These are phyloP conservation scores for Coemansia sp. DNA, from an alignment of 192 early-diverging fungal genomes.

Conservation along the genomic window DNA sequence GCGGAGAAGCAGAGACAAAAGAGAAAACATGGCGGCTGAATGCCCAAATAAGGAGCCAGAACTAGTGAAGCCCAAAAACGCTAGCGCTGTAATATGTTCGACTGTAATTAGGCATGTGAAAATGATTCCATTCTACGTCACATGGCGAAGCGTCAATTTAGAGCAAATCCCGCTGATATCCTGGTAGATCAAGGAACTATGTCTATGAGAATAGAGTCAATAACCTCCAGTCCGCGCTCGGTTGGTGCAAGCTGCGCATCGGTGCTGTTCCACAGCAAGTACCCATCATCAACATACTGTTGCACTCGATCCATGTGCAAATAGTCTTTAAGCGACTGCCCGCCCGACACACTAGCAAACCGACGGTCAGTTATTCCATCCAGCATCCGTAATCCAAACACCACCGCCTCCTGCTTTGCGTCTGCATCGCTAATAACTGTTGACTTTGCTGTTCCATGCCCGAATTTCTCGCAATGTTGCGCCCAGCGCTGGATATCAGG, in stretches of 20 bases:
- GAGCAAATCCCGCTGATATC: not conserved
- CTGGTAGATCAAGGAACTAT: conserved; percentile 21
- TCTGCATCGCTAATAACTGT: conserved; percentile 1
- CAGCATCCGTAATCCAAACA: conserved; percentile 54
- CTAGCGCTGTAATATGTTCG: not conserved
- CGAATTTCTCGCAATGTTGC: conserved; percentile 22
- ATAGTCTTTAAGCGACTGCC: conserved; percentile 21
- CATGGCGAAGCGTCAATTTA: conserved; percentile 1
- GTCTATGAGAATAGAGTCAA: conserved; percentile 40
- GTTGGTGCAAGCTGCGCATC: conserved; percentile 29
- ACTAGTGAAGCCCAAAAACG: not conserved
- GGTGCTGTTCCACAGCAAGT: conserved; percentile 12
- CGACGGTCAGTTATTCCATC: conserved; percentile 38
- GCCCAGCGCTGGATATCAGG: conserved; percentile 34
- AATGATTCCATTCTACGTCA: conserved; percentile 10
- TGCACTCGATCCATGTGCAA: conserved; percentile 35
- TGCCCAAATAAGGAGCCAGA: not conserved
- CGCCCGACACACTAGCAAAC: conserved; percentile 19
- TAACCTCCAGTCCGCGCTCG: conserved; percentile 37
- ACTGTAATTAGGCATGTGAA: conserved; percentile 8
- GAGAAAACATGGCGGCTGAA: not conserved
- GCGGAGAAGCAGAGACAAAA: not conserved
- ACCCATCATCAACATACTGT: conserved; percentile 17
- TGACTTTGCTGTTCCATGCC: conserved; percentile 27
- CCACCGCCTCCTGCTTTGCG: conserved; percentile 42